A percentile compares a stretch with the other conserved stretches of the same genome.
Evolutionary conservation across 345 rosid species (phyloP).

Genomic region (Salix koriyanagi): DNA sequence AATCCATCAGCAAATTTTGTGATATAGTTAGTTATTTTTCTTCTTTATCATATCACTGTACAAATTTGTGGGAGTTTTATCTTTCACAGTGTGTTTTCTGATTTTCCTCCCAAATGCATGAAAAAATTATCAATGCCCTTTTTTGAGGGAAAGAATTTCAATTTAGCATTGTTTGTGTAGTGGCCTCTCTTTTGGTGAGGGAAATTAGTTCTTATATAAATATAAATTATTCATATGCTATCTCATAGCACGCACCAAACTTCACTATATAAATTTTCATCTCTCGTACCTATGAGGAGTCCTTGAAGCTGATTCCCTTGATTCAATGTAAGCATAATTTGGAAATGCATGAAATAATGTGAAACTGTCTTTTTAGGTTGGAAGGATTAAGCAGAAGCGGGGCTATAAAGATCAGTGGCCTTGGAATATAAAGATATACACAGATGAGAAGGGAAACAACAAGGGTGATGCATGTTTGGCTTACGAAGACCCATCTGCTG

Average conservation of each 20-base stretch:
- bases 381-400: conserved; percentile 92
- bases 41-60: not conserved
- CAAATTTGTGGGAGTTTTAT: not conserved
- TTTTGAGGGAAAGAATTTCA: not conserved
- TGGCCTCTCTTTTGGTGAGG: not conserved
- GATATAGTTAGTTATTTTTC: not conserved
- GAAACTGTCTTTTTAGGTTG: conserved; percentile 50
- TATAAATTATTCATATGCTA: not conserved
- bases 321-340: not conserved
- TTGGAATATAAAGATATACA: conserved; percentile 87
- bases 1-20: not conserved
- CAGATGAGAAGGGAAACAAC: conserved; percentile 82
- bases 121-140: not conserved
- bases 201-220: not conserved
- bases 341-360: not conserved
- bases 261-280: not conserved
- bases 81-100: not conserved
- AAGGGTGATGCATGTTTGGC: conserved; percentile 90
- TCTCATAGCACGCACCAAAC: not conserved
- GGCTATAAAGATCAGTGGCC: conserved; percentile 99
- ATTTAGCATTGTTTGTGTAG: not conserved
- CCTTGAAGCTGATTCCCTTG: not conserved
- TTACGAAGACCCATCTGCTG: conserved; percentile 95
- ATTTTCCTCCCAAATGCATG: not conserved
- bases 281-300: not conserved